phyloP scores from a whole-genome alignment of 1,139 yeast species.

The Blastobotrys persicus region DNA sequence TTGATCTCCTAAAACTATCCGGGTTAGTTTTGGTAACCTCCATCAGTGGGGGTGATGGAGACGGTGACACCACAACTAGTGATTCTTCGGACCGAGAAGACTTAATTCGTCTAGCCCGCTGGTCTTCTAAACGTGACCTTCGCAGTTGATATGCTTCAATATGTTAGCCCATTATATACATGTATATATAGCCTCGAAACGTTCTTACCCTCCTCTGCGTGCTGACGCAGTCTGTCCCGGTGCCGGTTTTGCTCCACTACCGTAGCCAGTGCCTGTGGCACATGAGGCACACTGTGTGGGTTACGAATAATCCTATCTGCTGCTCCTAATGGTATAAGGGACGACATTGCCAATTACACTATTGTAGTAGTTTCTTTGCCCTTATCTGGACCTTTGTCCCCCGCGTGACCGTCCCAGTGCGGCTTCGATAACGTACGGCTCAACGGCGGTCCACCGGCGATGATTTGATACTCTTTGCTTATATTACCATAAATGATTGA shows the following conservation, averaged over 20 bases:
- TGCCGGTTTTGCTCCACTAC: constrained; percentile 27
- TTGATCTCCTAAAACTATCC: background rate
- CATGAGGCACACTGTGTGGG: constrained; percentile 31
- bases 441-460: too few relatives aligned
- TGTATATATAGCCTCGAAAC: background rate
- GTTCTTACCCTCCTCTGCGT: constrained; percentile 25
- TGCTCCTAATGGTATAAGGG: constrained; percentile 29
- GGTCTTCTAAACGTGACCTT: constrained; percentile 18
- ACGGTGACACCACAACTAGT: constrained; percentile 10
- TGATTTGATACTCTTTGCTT: too few relatives aligned
- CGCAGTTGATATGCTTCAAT: constrained; percentile 13
- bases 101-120: constrained; percentile 20
- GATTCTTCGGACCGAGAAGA: constrained; percentile 13
- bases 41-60: constrained; percentile 12
- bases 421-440: too few relatives aligned
- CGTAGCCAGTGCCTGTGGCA: constrained; percentile 26
- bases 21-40: background rate
- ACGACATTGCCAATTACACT: too few relatives aligned
- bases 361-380: too few relatives aligned
- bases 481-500: too few relatives aligned
- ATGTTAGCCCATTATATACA: background rate
- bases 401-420: too few relatives aligned
- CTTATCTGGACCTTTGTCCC: too few relatives aligned
- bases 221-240: constrained; percentile 25
- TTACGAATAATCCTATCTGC: constrained; percentile 32